These are phyloP conservation scores for Scenedesmus sp. DNA, from an alignment of 163 green algal species.

Conservation along the genomic window DNA sequence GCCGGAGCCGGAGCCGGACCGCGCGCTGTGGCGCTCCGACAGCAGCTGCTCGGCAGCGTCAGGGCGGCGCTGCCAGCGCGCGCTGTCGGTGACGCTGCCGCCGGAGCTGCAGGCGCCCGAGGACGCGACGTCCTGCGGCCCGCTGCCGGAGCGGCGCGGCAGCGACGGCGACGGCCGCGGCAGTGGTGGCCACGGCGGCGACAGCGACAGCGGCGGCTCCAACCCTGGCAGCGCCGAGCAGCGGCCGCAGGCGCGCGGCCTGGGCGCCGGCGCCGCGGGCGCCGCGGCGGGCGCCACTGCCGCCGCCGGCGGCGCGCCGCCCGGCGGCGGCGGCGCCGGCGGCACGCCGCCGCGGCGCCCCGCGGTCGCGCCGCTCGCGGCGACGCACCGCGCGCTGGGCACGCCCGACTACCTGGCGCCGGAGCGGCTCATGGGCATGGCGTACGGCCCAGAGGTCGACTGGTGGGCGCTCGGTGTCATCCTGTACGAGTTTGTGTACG, in stretches of 20 bases:
- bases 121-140: too few species aligned
- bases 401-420: conserved; percentile 76
- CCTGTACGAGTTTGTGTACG: conserved; percentile 65
- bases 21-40: background rate
- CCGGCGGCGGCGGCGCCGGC: background rate
- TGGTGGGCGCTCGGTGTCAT: conserved; percentile 79
- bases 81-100: conserved; percentile 31
- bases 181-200: background rate
- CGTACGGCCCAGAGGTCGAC: conserved; percentile 62
- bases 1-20: background rate
- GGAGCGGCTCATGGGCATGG: conserved; percentile 64
- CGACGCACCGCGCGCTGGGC: conserved; percentile 3
- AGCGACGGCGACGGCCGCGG: too few species aligned
- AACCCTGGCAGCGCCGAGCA: too few species aligned
- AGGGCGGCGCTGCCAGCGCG: background rate
- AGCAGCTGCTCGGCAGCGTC: background rate
- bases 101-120: background rate
- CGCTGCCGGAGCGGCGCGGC: too few species aligned
- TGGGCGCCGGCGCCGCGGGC: too few species aligned
- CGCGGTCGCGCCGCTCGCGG: background rate
- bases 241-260: too few species aligned
- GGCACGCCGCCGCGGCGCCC: background rate
- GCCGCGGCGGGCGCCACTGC: background rate
- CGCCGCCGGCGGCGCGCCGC: background rate
- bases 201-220: background rate